Conservation (phyloP, 352 stramenopile genomes). For the Peronospora farinosa region DNA sequence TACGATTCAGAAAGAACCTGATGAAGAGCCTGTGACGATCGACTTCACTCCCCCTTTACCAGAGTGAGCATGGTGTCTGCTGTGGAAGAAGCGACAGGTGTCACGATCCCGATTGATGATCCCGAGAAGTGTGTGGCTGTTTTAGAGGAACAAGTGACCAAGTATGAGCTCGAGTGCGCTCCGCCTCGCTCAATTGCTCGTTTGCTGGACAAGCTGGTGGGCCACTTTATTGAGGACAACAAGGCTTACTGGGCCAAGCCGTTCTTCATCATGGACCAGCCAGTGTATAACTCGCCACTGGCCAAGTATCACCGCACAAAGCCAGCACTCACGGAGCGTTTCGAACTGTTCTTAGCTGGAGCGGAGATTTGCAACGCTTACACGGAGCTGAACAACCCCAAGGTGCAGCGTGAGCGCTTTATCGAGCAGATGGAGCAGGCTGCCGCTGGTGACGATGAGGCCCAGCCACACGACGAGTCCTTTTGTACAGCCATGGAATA, state of each 20-base stretch:
- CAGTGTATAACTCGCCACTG: constrained; percentile 95
- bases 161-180: constrained; percentile 69
- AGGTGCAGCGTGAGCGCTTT: constrained; percentile 81
- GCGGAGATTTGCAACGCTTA: constrained; percentile 98
- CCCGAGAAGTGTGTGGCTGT: constrained; percentile 49
- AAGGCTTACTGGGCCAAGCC: constrained; percentile 89
- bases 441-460: constrained; percentile 76
- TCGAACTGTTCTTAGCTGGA: constrained; percentile 97
- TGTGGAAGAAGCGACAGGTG: constrained; percentile 64
- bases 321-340: constrained; percentile 92
- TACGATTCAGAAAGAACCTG: constrained; percentile 84
- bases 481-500: constrained; percentile 94
- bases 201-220: constrained; percentile 86
- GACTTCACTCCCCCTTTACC: constrained; percentile 92
- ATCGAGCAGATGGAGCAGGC: constrained; percentile 77
- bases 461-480: constrained; percentile 91
- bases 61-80: constrained; percentile 90
- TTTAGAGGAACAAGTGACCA: constrained; percentile 61
- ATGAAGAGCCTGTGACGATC: constrained; percentile 78
- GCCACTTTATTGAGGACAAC: constrained; percentile 86
- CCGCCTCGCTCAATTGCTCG: constrained; percentile 64
- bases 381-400: constrained; percentile 97
- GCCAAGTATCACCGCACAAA: constrained; percentile 94
- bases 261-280: constrained; percentile 98
- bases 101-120: constrained; percentile 66